Evolutionary conservation across 1,284 basidiomycete genomes (phyloP).

Genomic region (Malassezia caprae): DNA sequence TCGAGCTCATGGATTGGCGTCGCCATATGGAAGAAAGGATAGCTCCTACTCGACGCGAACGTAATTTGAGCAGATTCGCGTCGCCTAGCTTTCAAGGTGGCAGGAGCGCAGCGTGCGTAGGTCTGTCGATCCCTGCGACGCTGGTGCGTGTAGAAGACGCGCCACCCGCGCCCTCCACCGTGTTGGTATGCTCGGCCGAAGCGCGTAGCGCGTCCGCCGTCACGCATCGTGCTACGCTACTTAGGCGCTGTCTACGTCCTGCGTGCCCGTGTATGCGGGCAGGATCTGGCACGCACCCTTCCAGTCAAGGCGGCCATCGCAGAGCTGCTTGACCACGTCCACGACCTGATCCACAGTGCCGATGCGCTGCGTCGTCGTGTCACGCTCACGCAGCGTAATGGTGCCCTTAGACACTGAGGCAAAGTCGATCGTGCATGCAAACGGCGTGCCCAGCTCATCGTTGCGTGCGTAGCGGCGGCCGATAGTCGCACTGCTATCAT

Average conservation of each 20-base stretch:
- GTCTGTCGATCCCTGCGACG: neutral
- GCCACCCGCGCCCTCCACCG: neutral
- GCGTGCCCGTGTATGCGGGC: slow-evolving; percentile 76
- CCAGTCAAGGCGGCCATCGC: slow-evolving; percentile 56
- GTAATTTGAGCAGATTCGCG: neutral
- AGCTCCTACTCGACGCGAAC: neutral
- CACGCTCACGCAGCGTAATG: slow-evolving; percentile 61
- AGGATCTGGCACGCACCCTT: slow-evolving; percentile 63
- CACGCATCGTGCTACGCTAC: too few relatives aligned
- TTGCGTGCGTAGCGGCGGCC: slow-evolving; percentile 95
- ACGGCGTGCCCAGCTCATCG: slow-evolving; percentile 96
- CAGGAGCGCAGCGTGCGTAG: neutral
- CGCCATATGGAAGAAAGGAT: neutral
- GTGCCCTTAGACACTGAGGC: slow-evolving; percentile 61
- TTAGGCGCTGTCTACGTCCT: slow-evolving; percentile 49
- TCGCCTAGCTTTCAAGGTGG: neutral
- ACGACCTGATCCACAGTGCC: slow-evolving; percentile 87
- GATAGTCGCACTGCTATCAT: slow-evolving; percentile 88
- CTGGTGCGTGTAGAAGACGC: neutral
- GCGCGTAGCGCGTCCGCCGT: too few relatives aligned
- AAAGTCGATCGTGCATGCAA: slow-evolving; percentile 92
- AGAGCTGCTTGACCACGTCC: slow-evolving; percentile 55
- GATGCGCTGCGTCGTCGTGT: slow-evolving; percentile 85
- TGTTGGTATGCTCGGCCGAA: slow-evolving; percentile 8
- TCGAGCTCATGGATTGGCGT: slow-evolving; percentile 6